Conservation (phyloP, 495 filamentous ascomycete genomes). For the Symbiotaphrina buchneri region DNA sequence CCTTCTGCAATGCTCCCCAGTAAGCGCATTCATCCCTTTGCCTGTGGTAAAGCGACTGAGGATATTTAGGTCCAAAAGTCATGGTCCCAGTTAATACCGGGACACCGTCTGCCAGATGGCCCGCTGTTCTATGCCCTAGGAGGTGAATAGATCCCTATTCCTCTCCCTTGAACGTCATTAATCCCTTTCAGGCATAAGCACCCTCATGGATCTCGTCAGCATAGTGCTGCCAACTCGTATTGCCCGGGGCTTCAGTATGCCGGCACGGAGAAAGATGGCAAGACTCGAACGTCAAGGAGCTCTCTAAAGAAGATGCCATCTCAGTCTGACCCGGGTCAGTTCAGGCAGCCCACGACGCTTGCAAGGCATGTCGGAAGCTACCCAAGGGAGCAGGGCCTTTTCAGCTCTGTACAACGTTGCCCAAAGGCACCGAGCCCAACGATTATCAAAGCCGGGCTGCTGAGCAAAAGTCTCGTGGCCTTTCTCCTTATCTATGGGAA, state of each 20-base stretch:
- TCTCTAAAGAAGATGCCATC: no score
- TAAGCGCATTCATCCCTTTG: conserved; percentile 7
- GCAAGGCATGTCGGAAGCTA: no score
- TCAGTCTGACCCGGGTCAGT: no score
- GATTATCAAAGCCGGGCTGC: no score
- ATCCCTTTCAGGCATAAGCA: conserved; percentile 16
- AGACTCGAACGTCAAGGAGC: no score
- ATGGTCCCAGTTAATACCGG: conserved; percentile 17
- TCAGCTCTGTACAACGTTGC: no score
- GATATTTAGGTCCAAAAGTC: conserved; percentile 18
- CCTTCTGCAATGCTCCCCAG: conserved; percentile 28
- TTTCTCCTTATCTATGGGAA: no score
- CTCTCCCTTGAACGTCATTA: neutral
- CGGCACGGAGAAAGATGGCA: conserved; percentile 23
- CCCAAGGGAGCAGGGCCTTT: no score
- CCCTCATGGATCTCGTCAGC: conserved; percentile 27
- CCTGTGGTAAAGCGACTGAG: neutral
- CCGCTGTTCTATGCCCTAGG: conserved; percentile 29
- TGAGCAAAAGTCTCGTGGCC: no score
- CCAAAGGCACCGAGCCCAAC: no score
- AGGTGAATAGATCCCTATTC: conserved; percentile 4
- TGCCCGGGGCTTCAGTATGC: conserved; percentile 25
- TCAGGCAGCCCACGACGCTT: no score
- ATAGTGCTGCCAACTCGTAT: conserved; percentile 29
- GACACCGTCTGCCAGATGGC: conserved; percentile 24